phyloP scores from a whole-genome alignment of 371 early-diverging fungal genomes.

The Lichtheimia corymbifera region DNA sequence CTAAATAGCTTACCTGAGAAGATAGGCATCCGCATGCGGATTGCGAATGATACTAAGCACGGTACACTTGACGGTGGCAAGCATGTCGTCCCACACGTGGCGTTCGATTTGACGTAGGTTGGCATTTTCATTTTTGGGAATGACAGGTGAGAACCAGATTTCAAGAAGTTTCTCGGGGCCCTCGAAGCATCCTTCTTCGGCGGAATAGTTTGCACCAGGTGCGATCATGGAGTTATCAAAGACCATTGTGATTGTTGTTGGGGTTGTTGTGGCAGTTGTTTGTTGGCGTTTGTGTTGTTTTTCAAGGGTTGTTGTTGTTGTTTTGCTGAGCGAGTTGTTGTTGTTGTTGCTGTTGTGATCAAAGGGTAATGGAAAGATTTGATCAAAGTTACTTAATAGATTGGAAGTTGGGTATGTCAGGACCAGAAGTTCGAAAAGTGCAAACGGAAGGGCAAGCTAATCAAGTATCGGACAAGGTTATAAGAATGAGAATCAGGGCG shows the following conservation, averaged over 20 bases:
- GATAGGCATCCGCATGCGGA: conserved; percentile 84
- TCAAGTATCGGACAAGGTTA: conserved; percentile 43
- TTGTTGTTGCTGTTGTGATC: not conserved
- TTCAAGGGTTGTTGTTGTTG: not conserved
- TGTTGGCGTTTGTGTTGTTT: conserved; percentile 2
- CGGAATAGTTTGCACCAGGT: conserved; percentile 40
- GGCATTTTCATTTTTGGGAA: conserved; percentile 10
- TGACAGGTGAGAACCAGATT: conserved; percentile 60
- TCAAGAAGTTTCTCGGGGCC: conserved; percentile 96
- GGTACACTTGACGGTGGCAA: conserved; percentile 88
- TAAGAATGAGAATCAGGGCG: conserved; percentile 37
- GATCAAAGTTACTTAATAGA: no score
- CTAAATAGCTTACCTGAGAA: conserved; percentile 65
- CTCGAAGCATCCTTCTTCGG: conserved; percentile 67
- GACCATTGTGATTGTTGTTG: conserved; percentile 11
- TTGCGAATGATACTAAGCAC: conserved; percentile 82
- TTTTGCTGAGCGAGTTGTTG: conserved; percentile 4
- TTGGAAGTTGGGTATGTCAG: conserved; percentile 33
- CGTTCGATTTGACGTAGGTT: conserved; percentile 79
- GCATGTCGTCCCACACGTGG: conserved; percentile 85
- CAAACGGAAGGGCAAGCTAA: conserved; percentile 51
- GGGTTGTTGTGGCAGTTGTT: not conserved
- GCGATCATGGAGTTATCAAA: conserved; percentile 5
- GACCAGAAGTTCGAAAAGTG: conserved; percentile 55
- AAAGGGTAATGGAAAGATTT: not conserved